phyloP scores from a whole-genome alignment of 2,329 filamentous ascomycete genomes.

The Alternaria consortialis region DNA sequence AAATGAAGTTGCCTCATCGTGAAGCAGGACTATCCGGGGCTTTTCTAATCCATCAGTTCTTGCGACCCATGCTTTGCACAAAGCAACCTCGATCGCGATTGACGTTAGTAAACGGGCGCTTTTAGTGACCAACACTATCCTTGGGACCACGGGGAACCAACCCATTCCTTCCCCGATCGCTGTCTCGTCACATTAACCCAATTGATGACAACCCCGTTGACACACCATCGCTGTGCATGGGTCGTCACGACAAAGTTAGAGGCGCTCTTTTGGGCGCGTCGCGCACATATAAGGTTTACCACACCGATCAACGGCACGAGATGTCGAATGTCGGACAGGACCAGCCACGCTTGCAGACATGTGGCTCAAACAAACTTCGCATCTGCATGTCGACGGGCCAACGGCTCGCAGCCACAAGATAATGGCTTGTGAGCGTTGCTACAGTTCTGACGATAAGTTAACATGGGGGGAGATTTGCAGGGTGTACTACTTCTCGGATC shows the following conservation, averaged over 20 bases:
- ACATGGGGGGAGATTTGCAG: neutral
- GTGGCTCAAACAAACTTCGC: constrained; percentile 7
- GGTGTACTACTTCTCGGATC: neutral
- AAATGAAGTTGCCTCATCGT: neutral
- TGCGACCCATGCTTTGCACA: neutral
- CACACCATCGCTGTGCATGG: constrained; percentile 6
- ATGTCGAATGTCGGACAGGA: constrained; percentile 11
- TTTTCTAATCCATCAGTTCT: neutral
- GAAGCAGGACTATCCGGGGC: neutral
- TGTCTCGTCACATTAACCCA: neutral
- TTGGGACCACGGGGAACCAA: neutral
- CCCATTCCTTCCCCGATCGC: constrained; percentile 2
- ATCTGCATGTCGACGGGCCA: constrained; percentile 5
- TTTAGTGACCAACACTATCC: neutral
- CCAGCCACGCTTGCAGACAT: neutral
- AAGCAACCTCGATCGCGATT: neutral
- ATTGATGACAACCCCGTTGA: neutral
- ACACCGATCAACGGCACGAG: constrained; percentile 10
- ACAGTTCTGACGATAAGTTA: constrained; percentile 4
- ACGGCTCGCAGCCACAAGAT: constrained; percentile 9
- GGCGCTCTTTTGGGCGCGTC: neutral
- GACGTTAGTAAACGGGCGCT: neutral
- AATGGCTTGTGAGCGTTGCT: neutral
- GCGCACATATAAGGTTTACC: constrained; percentile 9
- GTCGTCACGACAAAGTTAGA: constrained; percentile 8